Percentiles rank a stretch among this genome's conserved stretches.
Evolutionary conservation across 345 rosid species (phyloP).

Genomic region (Brassica incana): DNA sequence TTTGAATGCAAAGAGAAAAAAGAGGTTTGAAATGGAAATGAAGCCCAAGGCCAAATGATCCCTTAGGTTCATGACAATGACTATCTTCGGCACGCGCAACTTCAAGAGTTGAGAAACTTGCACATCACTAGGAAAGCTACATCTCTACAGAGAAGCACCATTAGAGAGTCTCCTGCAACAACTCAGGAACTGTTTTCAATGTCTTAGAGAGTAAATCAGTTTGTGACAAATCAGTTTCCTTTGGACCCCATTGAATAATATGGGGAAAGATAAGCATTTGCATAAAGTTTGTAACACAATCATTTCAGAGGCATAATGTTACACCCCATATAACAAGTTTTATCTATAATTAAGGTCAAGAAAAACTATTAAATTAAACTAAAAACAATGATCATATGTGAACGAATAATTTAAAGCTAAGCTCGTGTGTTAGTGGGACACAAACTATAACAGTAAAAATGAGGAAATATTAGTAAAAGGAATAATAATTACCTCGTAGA

Average conservation of each 20-base stretch:
- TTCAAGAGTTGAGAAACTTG: slow-evolving; percentile 29
- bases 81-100: slow-evolving; percentile 34
- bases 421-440: slow-evolving; percentile 39
- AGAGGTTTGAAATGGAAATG: slow-evolving; percentile 12
- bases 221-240: slow-evolving; percentile 31
- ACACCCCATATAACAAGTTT: slow-evolving; percentile 32
- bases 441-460: slow-evolving; percentile 28
- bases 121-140: slow-evolving; percentile 34
- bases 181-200: slow-evolving; percentile 20
- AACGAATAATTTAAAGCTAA: slow-evolving; percentile 33
- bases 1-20: slow-evolving; percentile 10
- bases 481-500: slow-evolving; percentile 42
- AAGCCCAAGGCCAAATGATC: slow-evolving; percentile 21
- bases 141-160: slow-evolving; percentile 22
- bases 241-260: slow-evolving; percentile 14
- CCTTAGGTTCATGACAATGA: slow-evolving; percentile 28
- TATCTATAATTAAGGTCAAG: slow-evolving; percentile 23
- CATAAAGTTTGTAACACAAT: slow-evolving; percentile 39
- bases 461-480: slow-evolving; percentile 24
- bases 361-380: slow-evolving; percentile 23
- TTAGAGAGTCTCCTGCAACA: slow-evolving; percentile 30
- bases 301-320: slow-evolving; percentile 35
- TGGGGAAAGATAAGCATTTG: slow-evolving; percentile 33
- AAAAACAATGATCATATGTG: slow-evolving; percentile 32
- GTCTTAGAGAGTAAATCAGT: slow-evolving; percentile 18